Evolutionary conservation across 2,329 filamentous ascomycete species (phyloP).

Genomic region (Ophiostoma montium): DNA sequence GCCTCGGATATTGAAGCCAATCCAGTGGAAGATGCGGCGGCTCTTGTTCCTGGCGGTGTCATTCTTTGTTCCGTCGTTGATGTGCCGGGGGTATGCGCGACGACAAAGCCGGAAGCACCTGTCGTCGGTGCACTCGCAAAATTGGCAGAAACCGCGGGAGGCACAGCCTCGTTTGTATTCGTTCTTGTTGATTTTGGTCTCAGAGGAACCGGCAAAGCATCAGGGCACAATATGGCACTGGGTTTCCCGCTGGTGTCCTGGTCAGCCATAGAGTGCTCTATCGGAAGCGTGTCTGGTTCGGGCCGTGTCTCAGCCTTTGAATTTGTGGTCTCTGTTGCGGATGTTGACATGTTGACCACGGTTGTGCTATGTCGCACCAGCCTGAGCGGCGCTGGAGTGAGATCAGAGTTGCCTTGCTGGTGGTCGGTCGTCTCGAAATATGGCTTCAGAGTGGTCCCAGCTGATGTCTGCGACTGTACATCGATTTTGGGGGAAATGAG

Average conservation of each 20-base stretch:
- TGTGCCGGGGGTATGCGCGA: not conserved
- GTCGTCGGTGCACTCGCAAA: not conserved
- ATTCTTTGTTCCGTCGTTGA: not conserved
- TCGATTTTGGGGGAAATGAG: not conserved
- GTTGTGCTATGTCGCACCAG: constrained; percentile 1
- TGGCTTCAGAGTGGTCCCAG: too few species aligned
- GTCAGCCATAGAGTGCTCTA: too few species aligned
- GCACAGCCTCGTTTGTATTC: not conserved
- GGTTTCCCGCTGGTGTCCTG: not conserved
- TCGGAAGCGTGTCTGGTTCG: not conserved
- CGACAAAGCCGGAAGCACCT: not conserved
- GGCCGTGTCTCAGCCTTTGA: not conserved
- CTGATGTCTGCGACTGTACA: too few species aligned
- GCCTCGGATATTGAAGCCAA: constrained; percentile 12
- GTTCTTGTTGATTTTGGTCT: constrained; percentile 1
- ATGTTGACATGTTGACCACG: not conserved
- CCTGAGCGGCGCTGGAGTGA: constrained; percentile 5
- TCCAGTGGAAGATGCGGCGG: not conserved
- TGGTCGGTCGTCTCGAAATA: not conserved
- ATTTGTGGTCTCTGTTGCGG: not conserved
- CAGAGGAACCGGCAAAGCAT: constrained; percentile 3
- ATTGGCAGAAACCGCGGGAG: not conserved
- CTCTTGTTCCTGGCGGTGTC: not conserved
- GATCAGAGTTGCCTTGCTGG: not conserved
- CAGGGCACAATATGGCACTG: not conserved